A percentile compares a stretch with the other conserved stretches of the same genome.
Evolutionary conservation across 1,284 basidiomycete species (phyloP).

Genomic region (Tilletia walkeri): DNA sequence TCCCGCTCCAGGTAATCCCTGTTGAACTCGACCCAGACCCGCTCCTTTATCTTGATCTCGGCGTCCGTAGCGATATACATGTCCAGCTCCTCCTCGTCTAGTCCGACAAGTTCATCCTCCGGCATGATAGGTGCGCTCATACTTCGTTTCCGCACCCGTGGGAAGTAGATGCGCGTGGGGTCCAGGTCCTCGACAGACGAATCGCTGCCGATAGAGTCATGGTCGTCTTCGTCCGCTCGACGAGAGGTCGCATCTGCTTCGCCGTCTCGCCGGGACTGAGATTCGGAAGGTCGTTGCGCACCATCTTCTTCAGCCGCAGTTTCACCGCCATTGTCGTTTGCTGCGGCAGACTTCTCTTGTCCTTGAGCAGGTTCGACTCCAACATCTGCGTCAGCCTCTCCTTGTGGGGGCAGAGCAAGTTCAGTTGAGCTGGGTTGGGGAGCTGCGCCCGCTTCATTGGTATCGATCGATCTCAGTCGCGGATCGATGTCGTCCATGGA

Average conservation of each 20-base stretch:
- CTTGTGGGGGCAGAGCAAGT: too few relatives aligned
- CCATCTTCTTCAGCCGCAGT: neutral
- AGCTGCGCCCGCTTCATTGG: too few relatives aligned
- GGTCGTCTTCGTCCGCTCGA: conserved; percentile 2
- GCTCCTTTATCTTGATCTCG: conserved; percentile 84
- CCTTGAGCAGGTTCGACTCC: neutral
- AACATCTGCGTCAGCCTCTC: neutral
- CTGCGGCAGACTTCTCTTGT: neutral
- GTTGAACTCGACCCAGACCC: conserved; percentile 95
- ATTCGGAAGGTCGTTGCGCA: neutral
- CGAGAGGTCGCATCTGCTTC: neutral
- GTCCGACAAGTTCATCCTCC: conserved; percentile 38
- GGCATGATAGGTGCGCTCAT: neutral
- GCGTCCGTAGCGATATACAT: conserved; percentile 74
- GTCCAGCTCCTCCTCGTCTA: conserved; percentile 93
- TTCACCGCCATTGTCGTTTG: neutral
- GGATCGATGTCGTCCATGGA: neutral
- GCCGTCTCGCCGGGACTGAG: neutral
- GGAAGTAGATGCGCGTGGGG: conserved; percentile 6
- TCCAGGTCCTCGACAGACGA: conserved; percentile 13
- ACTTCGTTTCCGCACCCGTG: conserved; percentile 2
- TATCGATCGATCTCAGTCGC: neutral
- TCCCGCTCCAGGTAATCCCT: conserved; percentile 81
- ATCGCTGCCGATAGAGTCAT: neutral
- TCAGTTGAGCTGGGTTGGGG: too few relatives aligned